Percentiles rank a stretch among this genome's conserved stretches.
These are phyloP conservation scores for Powellomyces hirtus DNA, from an alignment of 192 early-diverging fungal genomes.

Conservation along the genomic window DNA sequence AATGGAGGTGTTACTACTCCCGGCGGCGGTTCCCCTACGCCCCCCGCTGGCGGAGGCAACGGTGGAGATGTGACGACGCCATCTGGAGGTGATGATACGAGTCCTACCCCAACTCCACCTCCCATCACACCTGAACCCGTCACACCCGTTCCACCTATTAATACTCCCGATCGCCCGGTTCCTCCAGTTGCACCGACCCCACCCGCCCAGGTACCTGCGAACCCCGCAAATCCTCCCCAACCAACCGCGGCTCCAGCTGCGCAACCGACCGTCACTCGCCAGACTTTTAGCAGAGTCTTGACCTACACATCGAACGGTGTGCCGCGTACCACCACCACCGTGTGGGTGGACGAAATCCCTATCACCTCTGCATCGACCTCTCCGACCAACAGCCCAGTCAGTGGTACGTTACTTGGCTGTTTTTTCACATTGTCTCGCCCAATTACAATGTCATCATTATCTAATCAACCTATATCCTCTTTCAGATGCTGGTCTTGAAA, in stretches of 20 bases:
- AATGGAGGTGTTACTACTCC: not conserved
- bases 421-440: too few species aligned
- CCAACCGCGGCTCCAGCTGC: not conserved
- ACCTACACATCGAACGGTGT: slow-evolving; percentile 11
- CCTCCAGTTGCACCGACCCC: not conserved
- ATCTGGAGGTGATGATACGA: not conserved
- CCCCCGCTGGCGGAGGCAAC: not conserved
- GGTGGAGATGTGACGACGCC: too few species aligned
- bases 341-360: slow-evolving; percentile 8
- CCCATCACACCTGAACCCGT: not conserved
- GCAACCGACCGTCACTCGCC: not conserved
- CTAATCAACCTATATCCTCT: too few species aligned
- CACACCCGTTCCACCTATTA: not conserved
- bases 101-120: not conserved
- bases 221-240: not conserved
- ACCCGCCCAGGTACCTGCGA: not conserved
- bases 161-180: not conserved
- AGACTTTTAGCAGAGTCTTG: not conserved
- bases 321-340: slow-evolving; percentile 14
- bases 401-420: too few species aligned
- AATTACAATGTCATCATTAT: too few species aligned
- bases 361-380: not conserved
- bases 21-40: not conserved
- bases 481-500: too few species aligned
- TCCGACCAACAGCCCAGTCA: not conserved